Conservation (phyloP, 2,329 filamentous ascomycete species). For the Diaporthe citrichinensis region DNA sequence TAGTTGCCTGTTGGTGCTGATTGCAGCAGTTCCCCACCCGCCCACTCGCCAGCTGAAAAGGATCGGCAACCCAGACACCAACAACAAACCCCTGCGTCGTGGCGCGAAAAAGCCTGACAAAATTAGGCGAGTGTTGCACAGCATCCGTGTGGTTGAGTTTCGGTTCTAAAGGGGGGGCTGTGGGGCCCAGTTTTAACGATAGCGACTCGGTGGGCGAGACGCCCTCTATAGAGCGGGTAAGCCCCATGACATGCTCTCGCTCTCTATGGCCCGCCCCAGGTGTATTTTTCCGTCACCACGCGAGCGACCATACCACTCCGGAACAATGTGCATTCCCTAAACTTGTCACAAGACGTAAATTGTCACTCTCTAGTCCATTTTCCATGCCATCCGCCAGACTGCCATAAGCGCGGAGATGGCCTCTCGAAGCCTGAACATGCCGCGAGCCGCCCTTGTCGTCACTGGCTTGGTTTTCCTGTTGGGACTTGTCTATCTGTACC, state of each 20-base stretch:
- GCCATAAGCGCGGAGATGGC: neutral
- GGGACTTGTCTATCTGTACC: slow-evolving; percentile 13
- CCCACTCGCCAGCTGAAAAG: slow-evolving; percentile 8
- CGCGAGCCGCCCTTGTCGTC: neutral
- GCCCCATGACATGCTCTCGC: neutral
- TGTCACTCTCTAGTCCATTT: neutral
- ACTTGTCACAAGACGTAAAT: neutral
- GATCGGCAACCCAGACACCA: slow-evolving; percentile 4
- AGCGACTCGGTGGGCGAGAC: slow-evolving; percentile 1
- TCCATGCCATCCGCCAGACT: neutral
- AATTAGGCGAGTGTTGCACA: neutral
- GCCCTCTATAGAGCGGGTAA: neutral
- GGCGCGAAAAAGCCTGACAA: neutral
- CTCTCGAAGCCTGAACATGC: neutral
- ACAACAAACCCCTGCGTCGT: neutral
- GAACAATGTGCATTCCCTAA: neutral
- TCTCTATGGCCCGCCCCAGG: too few relatives aligned
- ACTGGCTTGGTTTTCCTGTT: neutral
- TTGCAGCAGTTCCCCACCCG: neutral
- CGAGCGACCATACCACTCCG: neutral
- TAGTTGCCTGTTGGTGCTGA: slow-evolving; percentile 4
- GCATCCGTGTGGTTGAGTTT: neutral
- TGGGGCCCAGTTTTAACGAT: neutral
- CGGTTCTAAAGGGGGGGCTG: neutral
- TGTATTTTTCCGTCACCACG: neutral